phyloP scores from a whole-genome alignment of 2,329 filamentous ascomycete species.

The Calonectria pauciramosa region DNA sequence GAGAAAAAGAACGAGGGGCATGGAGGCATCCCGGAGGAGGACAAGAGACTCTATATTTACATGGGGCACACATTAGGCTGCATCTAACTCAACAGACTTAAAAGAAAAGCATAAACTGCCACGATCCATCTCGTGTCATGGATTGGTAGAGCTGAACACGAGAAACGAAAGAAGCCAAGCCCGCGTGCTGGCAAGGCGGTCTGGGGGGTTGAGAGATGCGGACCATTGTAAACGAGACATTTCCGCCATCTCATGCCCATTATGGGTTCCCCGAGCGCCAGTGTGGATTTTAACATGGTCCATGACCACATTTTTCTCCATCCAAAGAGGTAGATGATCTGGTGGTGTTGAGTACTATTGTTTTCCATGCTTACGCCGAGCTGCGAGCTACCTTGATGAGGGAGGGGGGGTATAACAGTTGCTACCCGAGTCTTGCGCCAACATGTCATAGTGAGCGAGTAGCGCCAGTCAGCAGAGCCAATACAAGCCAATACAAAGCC shows the following conservation, averaged over 20 bases:
- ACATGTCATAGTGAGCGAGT: neutral
- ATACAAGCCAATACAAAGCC: neutral
- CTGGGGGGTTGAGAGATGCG: conserved; percentile 9
- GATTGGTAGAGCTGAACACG: conserved; percentile 37
- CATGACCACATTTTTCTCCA: neutral
- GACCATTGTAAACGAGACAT: conserved; percentile 22
- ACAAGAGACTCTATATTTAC: conserved; percentile 40
- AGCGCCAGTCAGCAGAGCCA: neutral
- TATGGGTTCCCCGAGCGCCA: neutral
- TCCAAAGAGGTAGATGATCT: neutral
- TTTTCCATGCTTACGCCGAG: neutral
- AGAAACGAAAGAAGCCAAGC: conserved; percentile 30
- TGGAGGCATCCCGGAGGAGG: conserved; percentile 28
- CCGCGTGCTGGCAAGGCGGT: conserved; percentile 24
- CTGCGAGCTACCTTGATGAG: conserved; percentile 1
- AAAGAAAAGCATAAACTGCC: conserved; percentile 9
- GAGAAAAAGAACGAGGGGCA: conserved; percentile 19
- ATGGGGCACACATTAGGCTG: conserved; percentile 27
- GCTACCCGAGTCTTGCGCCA: conserved; percentile 7
- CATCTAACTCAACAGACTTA: conserved; percentile 22
- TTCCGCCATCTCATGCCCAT: conserved; percentile 15
- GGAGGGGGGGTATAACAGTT: neutral
- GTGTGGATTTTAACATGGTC: conserved; percentile 15
- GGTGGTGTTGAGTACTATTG: neutral
- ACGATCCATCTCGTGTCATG: conserved; percentile 18